Conservation (phyloP, 192 early-diverging fungal species). For the Umbelopsis vinacea region DNA sequence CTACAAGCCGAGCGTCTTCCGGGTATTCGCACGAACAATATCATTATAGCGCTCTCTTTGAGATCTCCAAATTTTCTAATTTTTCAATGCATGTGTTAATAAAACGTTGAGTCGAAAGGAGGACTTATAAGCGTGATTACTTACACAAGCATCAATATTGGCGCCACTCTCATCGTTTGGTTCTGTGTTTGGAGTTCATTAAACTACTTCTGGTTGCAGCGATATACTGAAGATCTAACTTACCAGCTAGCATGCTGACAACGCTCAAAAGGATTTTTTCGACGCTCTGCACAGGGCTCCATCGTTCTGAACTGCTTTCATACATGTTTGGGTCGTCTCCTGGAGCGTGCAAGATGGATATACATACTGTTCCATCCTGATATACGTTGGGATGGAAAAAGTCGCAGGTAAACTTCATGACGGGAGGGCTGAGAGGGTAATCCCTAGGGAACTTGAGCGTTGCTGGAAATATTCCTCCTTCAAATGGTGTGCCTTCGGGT, state of each 20-base stretch:
- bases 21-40: conserved; percentile 79
- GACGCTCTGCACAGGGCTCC: conserved; percentile 97
- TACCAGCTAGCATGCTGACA: conserved; percentile 90
- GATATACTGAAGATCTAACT: neutral
- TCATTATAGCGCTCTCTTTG: conserved; percentile 83
- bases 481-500: conserved; percentile 92
- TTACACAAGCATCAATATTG: conserved; percentile 95
- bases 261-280: conserved; percentile 97
- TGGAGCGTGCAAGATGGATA: conserved; percentile 97
- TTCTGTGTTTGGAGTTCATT: conserved; percentile 47
- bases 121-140: too few species aligned
- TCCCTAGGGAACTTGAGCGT: conserved; percentile 88
- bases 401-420: conserved; percentile 95
- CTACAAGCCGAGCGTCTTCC: conserved; percentile 79
- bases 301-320: conserved; percentile 93
- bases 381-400: conserved; percentile 99
- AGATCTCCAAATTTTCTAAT: conserved; percentile 88
- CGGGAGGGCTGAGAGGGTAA: conserved; percentile 94
- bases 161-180: conserved; percentile 98
- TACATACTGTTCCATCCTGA: conserved; percentile 94
- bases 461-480: conserved; percentile 93
- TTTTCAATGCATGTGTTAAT: neutral
- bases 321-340: conserved; percentile 99
- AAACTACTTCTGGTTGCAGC: neutral
- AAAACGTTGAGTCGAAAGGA: neutral